Conservation (phyloP, 371 early-diverging fungal species). For the Blakeslea trispora region DNA sequence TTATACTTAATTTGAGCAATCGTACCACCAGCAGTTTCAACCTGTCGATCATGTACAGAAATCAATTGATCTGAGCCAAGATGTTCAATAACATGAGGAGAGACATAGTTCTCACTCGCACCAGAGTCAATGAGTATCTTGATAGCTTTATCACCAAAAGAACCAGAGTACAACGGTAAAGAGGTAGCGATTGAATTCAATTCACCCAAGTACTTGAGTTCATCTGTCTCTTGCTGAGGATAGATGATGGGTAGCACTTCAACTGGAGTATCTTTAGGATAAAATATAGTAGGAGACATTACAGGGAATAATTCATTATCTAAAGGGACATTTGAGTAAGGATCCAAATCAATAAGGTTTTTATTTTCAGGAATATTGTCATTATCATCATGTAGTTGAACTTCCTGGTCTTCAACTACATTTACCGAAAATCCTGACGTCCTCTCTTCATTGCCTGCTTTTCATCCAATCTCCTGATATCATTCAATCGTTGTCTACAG, state of each 20-base stretch:
- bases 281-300: neutral
- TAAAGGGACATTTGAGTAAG: neutral
- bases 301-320: neutral
- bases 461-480: slow-evolving; percentile 9
- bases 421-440: slow-evolving; percentile 12
- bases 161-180: neutral
- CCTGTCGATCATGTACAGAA: slow-evolving; percentile 2
- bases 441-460: neutral
- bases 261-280: neutral
- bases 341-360: slow-evolving; percentile 4
- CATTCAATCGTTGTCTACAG: neutral
- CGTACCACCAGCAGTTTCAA: slow-evolving; percentile 13
- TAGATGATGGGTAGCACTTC: neutral
- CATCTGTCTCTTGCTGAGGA: neutral
- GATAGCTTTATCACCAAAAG: neutral
- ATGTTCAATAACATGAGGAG: neutral
- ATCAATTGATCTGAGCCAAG: neutral
- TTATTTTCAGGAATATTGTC: slow-evolving; percentile 4
- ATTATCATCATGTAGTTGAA: neutral
- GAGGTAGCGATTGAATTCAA: neutral
- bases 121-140: slow-evolving; percentile 6
- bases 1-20: slow-evolving; percentile 1
- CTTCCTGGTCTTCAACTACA: slow-evolving; percentile 12
- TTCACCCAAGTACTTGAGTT: neutral
- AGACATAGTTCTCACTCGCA: slow-evolving; percentile 17